Evolutionary conservation across 192 early-diverging fungal genomes (phyloP), one percentile per base, ranked within the genome.

Genomic region (Podila epicladia): DNA sequence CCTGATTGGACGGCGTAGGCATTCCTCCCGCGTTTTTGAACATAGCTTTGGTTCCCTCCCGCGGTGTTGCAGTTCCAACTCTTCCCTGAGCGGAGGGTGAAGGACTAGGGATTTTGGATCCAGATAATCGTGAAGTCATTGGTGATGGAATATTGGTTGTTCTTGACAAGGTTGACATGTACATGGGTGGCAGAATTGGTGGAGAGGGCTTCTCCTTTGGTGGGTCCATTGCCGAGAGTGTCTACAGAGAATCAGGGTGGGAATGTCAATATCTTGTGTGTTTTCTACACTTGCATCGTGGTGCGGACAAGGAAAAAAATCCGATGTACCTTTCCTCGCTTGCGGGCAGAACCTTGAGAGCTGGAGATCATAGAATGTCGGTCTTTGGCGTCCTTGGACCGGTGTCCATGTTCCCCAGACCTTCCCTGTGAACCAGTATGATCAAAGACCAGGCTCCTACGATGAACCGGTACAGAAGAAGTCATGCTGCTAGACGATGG

Each of bases 181-280:
- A 83, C 74, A 77, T 85, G 22, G 84, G 69, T 1, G 84, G 86
- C 58, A 82, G 72, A 20, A 51, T 85, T 49, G 69, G 83, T 19
- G 82, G 51, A 3, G 53, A 75, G 20, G 73, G 73, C 17, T 87
- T 82, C 45, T 58, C 74, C 32, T 75, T 80, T 11, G 84, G 76
- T 49, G 74, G 67, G 5, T 64, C 72, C 41, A 66, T 85, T 4
- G 74, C 73, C 2, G 73, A 75, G 17, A 75, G 73, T 12, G 73
- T 75, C 73, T 75, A 65, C 19, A 9, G 13, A 32, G 37, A 28
- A 7, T 33, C 29, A 58, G 58, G 29, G 29, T 41, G 24, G 3
- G 29, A 31, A 1, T 24, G 60, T 19, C 33, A 50, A 65, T 5
- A 60, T 65, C 33, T 6, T 13, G 26, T 12, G 20, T 33, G 12